Conservation (phyloP, 768 basidiomycete genomes). For the Sarcodon aspratus region DNA sequence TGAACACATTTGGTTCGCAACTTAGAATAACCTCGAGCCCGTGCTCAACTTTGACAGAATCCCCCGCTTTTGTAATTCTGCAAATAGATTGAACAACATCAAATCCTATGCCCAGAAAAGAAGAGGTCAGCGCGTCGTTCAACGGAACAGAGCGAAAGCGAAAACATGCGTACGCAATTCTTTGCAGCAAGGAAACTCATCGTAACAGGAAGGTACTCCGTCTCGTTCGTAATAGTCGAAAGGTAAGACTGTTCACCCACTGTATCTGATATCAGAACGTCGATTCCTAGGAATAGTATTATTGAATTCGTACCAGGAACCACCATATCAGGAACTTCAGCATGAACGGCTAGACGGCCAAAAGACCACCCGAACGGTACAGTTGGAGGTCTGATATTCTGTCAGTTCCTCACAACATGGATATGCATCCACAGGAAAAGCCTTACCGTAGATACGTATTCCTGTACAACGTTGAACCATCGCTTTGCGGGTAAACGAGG, state of each 20-base stretch:
- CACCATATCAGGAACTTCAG: slow-evolving; percentile 19
- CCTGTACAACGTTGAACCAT: slow-evolving; percentile 13
- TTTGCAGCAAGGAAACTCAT: slow-evolving; percentile 17
- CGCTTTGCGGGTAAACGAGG: slow-evolving; percentile 18
- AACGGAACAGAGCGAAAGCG: too few species aligned
- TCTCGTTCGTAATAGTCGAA: slow-evolving; percentile 16
- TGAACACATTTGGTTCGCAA: too few species aligned
- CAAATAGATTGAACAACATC: slow-evolving; percentile 17
- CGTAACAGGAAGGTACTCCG: slow-evolving; percentile 18
- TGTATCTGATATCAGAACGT: not conserved
- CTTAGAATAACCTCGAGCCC: slow-evolving; percentile 9
- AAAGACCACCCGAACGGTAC: slow-evolving; percentile 14
- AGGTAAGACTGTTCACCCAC: slow-evolving; percentile 17
- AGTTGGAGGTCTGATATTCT: slow-evolving; percentile 8
- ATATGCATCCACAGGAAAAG: too few species aligned
- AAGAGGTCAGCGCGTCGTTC: too few species aligned
- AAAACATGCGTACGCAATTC: slow-evolving; percentile 12
- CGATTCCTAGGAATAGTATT: not conserved
- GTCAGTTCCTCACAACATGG: not conserved
- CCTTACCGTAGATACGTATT: slow-evolving; percentile 14
- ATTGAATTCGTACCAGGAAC: slow-evolving; percentile 13
- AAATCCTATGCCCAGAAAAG: slow-evolving; percentile 9
- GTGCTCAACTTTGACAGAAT: slow-evolving; percentile 11
- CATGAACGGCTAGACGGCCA: slow-evolving; percentile 12
- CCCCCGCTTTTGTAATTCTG: slow-evolving; percentile 13